Evolutionary conservation across 768 basidiomycete species (phyloP).

Genomic region (Termitomyces sp.): DNA sequence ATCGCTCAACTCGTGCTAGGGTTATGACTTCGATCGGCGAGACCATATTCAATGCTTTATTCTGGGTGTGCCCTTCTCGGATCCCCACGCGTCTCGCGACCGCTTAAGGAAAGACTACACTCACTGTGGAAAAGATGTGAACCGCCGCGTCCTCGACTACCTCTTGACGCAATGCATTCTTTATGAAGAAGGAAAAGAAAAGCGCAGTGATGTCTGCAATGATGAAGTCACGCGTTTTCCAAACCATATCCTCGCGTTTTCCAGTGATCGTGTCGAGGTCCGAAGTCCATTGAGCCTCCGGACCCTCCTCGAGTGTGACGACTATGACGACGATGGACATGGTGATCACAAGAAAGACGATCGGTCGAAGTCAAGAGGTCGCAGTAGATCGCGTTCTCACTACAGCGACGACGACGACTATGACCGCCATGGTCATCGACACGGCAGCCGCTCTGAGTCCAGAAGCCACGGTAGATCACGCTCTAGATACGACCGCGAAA

Average conservation of each 20-base stretch:
- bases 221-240: conserved; percentile 8
- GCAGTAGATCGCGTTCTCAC: not conserved
- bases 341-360: not conserved
- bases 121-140: conserved; percentile 9
- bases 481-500: not conserved
- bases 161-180: conserved; percentile 13
- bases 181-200: conserved; percentile 3
- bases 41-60: conserved; percentile 9
- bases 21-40: conserved; percentile 1
- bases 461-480: conserved; percentile 3
- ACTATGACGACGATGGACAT: not conserved
- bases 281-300: conserved; percentile 4
- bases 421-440: not conserved
- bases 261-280: not conserved
- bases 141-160: conserved; percentile 11
- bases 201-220: conserved; percentile 6
- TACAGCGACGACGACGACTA: not conserved
- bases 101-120: conserved; percentile 7
- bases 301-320: conserved; percentile 10
- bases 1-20: not conserved
- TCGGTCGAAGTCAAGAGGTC: conserved; percentile 4
- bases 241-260: conserved; percentile 10
- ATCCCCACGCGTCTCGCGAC: conserved; percentile 7
- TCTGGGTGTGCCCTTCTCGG: conserved; percentile 7
- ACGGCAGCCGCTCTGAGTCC: not conserved